Base-by-base conservation (phyloP, 768 basidiomycete genomes). In the Sporobolomyces pararoseus region DNA sequence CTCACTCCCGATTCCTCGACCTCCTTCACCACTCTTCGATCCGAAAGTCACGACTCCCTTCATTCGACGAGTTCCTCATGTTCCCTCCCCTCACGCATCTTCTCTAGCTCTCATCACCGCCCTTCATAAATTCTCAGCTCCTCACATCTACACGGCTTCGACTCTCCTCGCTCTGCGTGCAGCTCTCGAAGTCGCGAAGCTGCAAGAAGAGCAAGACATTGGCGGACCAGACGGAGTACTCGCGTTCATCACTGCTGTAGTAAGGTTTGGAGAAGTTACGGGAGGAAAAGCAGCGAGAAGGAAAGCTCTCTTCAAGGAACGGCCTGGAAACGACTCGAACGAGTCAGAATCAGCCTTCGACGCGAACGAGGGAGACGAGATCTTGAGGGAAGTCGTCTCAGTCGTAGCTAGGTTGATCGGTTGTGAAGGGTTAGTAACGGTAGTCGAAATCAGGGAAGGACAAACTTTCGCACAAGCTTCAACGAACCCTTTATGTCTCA, bases 91-190 rank as follows among this genome's bases (percentile, higher is more conserved):
- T 0, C 75, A 75, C 63, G 58, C 72, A 6, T 65, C 58, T 31
- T 63, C 76, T 16, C 71, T 76, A 59, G 61, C 73, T 0, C 75
- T 78, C 53, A 73, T 78, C 64, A 73, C 71, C 32, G 53, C 68
- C 29, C 60, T 75, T n/a, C 77, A 77, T 71, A 74, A 74, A 52
- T 78, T 76, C 72, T 75, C 72, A 31, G 71, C 74, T 6, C 70
- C 75, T 17, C 71, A 75, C 52, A 74, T 78, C 50, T 68, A 63
- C 64, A 63, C 64, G 3, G 71, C 61, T 16, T 68, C 71, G 63
- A 73, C 75, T 4, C 63, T 64, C 4, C 19, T 70, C 39, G 71
- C 75, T 0, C 59, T 76, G 4, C 53, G 63, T 10, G 66, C 70
- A 44, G 75, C 74, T 12, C 68, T 76, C 53, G 73, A 66, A 34